A percentile compares a stretch with the other conserved stretches of the same genome.
These are phyloP conservation scores for Sphaerostilbella broomeana DNA, from an alignment of 2,329 filamentous ascomycete genomes.

Conservation along the genomic window DNA sequence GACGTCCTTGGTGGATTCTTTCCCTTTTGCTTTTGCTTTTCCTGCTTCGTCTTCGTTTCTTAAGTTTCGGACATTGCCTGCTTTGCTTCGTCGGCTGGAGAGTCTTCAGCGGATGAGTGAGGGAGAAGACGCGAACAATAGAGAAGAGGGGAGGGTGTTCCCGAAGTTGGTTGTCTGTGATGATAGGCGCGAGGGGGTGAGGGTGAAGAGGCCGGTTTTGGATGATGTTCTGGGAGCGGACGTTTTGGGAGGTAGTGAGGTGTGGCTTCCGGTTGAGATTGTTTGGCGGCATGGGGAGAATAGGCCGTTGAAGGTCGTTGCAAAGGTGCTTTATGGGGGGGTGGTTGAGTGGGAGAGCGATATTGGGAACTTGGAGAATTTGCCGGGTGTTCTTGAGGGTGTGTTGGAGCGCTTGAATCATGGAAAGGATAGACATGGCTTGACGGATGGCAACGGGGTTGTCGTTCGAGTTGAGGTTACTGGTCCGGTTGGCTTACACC, in stretches of 20 bases:
- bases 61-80: too few species aligned
- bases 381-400: slow-evolving; percentile 19
- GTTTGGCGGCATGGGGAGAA: slow-evolving; percentile 15
- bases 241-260: slow-evolving; percentile 20
- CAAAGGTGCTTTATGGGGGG: slow-evolving; percentile 16
- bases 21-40: too few species aligned
- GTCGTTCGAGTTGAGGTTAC: slow-evolving; percentile 20
- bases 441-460: slow-evolving; percentile 19
- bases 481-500: slow-evolving; percentile 23
- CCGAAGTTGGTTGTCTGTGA: slow-evolving; percentile 20
- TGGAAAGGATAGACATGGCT: too few species aligned
- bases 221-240: slow-evolving; percentile 19
- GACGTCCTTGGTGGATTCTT: too few species aligned
- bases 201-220: slow-evolving; percentile 22
- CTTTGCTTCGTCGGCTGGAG: not conserved
- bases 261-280: slow-evolving; percentile 21
- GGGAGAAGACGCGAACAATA: slow-evolving; percentile 14
- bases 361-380: slow-evolving; percentile 17
- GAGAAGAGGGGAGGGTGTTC: slow-evolving; percentile 15
- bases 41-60: too few species aligned
- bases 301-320: slow-evolving; percentile 11
- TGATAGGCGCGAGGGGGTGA: slow-evolving; percentile 20
- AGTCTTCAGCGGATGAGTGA: slow-evolving; percentile 10
- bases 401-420: too few species aligned
- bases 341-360: too few species aligned